Evolutionary conservation across 1,139 yeast genomes (phyloP), one percentile per base, ranked within the genome.

Genomic region (Suhomyces guaymorum): DNA sequence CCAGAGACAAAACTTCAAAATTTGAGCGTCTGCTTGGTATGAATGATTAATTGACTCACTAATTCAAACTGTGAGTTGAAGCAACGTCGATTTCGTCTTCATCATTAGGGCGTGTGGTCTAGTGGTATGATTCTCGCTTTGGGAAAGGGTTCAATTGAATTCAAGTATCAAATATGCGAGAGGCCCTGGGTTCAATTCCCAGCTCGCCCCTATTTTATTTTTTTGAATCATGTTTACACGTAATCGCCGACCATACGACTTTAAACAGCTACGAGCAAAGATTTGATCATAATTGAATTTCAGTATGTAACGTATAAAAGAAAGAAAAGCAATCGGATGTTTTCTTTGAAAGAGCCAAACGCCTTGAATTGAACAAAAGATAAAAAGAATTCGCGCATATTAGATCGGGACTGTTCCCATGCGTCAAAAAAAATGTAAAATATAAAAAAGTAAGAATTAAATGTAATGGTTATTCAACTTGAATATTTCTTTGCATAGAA

Each of bases 151-250:
- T 20, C 26, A 20, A 27, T 26, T 26, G 8, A 17, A 33, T 39
- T 32, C 38, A 15, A 32, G n/a, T n/a, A n/a, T n/a, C 57, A 53
- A 53, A 37, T 43, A 51, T 55, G 60, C 56, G 59, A 54, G 59
- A 55, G 59, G 60, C 57, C 60, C 61, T 53, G 60, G 61, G 61
- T 56, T 56, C 61, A 54, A 55, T 53, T 56, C 61, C 61, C 60
- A 54, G 61, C 50, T 46, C 51, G 59, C 59, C 61, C 59, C 59
- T 12, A 37, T 35, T 42, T 39, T 47, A 39, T 41, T 37, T 38
- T 33, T 32, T 33, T 22, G 23, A 7, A 17, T 15, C 13, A 9
- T 21, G 9, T 21, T 21, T 21, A n/a, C n/a, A 10, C 23, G n/a
- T n/a, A n/a, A n/a, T n/a, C n/a, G n/a, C n/a, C n/a, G n/a, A n/a